Evolutionary conservation across 768 basidiomycete genomes (phyloP), one percentile per base, ranked within the genome.

Genomic region (Asterophora lycoperdoides): DNA sequence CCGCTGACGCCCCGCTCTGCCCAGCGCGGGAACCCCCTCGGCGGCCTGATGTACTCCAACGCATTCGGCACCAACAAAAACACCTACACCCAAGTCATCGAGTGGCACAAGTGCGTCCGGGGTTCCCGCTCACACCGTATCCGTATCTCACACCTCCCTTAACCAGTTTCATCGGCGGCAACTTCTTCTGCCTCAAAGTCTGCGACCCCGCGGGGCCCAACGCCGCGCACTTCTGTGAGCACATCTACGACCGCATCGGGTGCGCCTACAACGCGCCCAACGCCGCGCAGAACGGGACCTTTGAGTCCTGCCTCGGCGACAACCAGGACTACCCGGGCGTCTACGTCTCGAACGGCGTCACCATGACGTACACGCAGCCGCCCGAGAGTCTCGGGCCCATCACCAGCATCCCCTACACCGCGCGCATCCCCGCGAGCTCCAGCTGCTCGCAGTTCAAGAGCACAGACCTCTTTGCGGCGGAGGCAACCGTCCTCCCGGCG

Each of bases 21-120:
- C n/a, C 8, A 84, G 78, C 79, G 84, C 53, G 90, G 89, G 14
- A 93, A 90, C 69, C 86, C 86, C 2, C 70, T 88, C 20, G 89
- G 74, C 72, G 55, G 61, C 32, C 53, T 46, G 23, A 40, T 55
- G 45, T 59, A 59, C 41, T 59, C 58, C 7, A 59, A 56, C 28
- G 54, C 57, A 5, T 63, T 55, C 33, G 48, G 48, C 13, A 58
- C 59, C 20, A 44, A 51, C 1, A 67, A 63, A 60, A 52, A 64
- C 11, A 82, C 48, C 0, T 68, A 63, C 61, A 49, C 62, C 9
- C 84, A 86, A 58, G 69, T 80, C n/a, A 63, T 65, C 17, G 74
- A 83, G 45, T 85, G 84, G 83, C 74, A 72, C 59, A 70, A 75
- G 81, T 79, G 54, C 23, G 61, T 36, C 10, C 8, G 9, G 11